These are phyloP conservation scores for Phytophthora sansomeana DNA, from an alignment of 352 stramenopile species.

Conservation along the genomic window DNA sequence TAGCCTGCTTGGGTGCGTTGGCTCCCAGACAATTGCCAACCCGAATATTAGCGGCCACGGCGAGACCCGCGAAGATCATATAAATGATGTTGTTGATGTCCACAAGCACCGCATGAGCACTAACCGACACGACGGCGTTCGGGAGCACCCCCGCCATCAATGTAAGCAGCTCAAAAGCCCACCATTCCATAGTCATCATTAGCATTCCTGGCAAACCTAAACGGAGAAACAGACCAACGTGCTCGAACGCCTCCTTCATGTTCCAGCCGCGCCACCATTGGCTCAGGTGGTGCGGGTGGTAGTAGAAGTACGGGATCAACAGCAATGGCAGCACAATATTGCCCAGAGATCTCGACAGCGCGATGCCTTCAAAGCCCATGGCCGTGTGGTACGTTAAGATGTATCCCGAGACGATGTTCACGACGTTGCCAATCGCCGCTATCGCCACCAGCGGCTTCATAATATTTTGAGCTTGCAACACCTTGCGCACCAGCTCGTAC, in stretches of 20 bases:
- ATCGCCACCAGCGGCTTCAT: constrained; percentile 79
- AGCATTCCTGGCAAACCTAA: constrained; percentile 60
- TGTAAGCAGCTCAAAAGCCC: constrained; percentile 72
- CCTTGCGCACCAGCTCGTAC: constrained; percentile 86
- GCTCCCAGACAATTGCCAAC: constrained; percentile 71
- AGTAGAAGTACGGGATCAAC: constrained; percentile 67
- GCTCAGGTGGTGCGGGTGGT: constrained; percentile 38
- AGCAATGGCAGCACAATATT: constrained; percentile 56
- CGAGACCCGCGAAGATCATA: constrained; percentile 69
- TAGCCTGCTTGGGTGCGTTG: constrained; percentile 51
- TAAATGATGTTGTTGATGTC: constrained; percentile 72
- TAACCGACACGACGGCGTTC: constrained; percentile 58
- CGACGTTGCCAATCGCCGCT: constrained; percentile 62
- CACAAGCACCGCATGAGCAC: constrained; percentile 66
- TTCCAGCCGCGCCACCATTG: constrained; percentile 62
- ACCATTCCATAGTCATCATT: constrained; percentile 77
- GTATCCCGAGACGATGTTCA: constrained; percentile 70
- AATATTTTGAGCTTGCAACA: constrained; percentile 83
- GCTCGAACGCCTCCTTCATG: constrained; percentile 34
- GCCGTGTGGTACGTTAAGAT: constrained; percentile 78
- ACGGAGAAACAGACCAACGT: constrained; percentile 53
- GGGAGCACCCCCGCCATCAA: constrained; percentile 60
- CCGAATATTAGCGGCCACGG: constrained; percentile 63
- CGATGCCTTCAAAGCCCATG: constrained; percentile 77
- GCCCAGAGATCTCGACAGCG: constrained; percentile 63